Evolutionary conservation across 2,329 filamentous ascomycete species (phyloP), one percentile per base, ranked within the genome.

Genomic region (Cryphonectria carpinicola): DNA sequence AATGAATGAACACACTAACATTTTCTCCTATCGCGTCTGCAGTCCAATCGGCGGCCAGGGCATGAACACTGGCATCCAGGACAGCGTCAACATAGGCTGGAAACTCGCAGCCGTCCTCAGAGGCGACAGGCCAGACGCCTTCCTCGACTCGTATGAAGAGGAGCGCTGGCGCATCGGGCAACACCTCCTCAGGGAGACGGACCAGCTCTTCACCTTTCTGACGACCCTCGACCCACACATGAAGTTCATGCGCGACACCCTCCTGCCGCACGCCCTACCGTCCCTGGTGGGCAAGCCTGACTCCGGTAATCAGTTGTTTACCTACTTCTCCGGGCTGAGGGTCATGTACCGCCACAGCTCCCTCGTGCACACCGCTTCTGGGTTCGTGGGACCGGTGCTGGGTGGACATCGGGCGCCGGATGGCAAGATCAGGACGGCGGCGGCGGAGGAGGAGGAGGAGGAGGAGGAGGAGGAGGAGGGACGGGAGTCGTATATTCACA

Each of bases 11-110:
- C 37, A 43, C 14, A 43, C 41, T 43, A 43, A 60, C 7, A 19
- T 60, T 22, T 35, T 60, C 32, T 60, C 25, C 35, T 58, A 5
- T 6, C 25, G 10, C 10, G 14, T 35, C 25, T 61, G 19, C 22
- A 61, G 81, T 43, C 86, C 85, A 0, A 83, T 84, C 0, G 87
- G 86, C 2, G 87, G 85, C 0, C 87, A 88, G 74, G 87, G 87
- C 1, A 85, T 89, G 84, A 88, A 89, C 75, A 85, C 85, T 0
- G 86, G 86, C 0, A 82, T 89, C 39, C 84, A 85, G 54, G 86
- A 88, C 71, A 82, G 85, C 0, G 79, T 85, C 54, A 88, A 88
- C 70, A 79, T 89, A 0, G 84, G 83, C 32, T 88, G 86, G 85
- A 88, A 88, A 73, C 78, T 88, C 22, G 66, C 66, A 11, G 37